Evolutionary conservation across 2,329 filamentous ascomycete genomes (phyloP), one percentile per base, ranked within the genome.

Genomic region (Colletotrichum agaves): DNA sequence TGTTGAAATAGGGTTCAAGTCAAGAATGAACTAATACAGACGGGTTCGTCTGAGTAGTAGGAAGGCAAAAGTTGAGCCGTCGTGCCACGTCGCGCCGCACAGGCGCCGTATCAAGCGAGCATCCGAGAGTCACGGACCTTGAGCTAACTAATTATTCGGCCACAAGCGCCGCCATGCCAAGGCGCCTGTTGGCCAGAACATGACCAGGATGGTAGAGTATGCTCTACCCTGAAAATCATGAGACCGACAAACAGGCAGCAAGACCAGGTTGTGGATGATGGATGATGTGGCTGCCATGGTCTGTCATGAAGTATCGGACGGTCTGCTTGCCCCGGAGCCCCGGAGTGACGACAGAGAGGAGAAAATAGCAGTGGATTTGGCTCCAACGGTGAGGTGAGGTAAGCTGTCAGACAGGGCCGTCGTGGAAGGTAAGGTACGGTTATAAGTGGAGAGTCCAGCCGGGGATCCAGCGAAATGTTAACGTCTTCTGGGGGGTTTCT

Each of bases 1-100:
- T 65, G 68, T 70, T 50, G 50, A 69, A 70, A 53, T 69, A 69
- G 27, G 60, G 65, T 69, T 65, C 17, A 61, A 53, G 43, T 58
- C 31, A 66, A 61, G 43, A 39, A 12, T 7, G 27, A 56, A 41
- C 61, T 49, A 65, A 56, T 17, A 65, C 65, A 43, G 44, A 57
- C 46, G 60, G 31, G 61, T 60, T 39, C 33, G 59, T 39, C 43
- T 35, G 46, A 39, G 44, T 21, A 50, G 41, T 21, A 50, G 41
- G 37, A 17, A 52, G 41, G 19, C n/a, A 58, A 55, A 47, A 39
- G 53, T 49, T 41, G 55, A 49, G 13, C 21, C 50, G 33, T 35
- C 43, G 53, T 52, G 47, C 31, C 43, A 37, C 39, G 46, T 27
- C 39, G 50, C 35, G 47, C 52, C 44, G 35, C 41, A 21, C 10